Base-by-base conservation (phyloP, 371 early-diverging fungal species). In the Mortierella sp. region DNA sequence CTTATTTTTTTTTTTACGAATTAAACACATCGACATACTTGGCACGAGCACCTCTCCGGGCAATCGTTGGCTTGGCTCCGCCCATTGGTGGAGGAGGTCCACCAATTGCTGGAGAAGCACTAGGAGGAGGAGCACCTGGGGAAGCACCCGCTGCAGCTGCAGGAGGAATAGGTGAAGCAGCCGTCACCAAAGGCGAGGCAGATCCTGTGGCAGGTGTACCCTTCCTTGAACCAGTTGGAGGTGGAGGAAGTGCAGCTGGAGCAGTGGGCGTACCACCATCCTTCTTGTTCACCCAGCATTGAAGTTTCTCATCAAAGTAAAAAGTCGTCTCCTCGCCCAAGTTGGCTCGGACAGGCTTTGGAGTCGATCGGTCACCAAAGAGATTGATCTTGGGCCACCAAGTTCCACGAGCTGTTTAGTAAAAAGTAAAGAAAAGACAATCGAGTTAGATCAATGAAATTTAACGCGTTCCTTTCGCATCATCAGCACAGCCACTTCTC, bases 261-360 rank as follows among this genome's bases (percentile, higher is more conserved):
- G 76, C 65, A 12, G 53, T 26, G 21, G 53, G 21, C 1, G 53
- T 53, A 19, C 21, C 16, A 4, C 81, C 80, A 84, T 83, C 82
- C 26, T 37, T 37, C 37, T 37, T 37, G 72, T 85, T 84, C 21
- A 86, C 84, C 87, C 87, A 86, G 14, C 85, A 81, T 47, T 83
- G 73, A 59, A 83, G 85, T 30, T 85, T 86, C 21, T 88, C 87
- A 47, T 91, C 91, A 75, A 84, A 91, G 66, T 89, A 88, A 64
- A 91, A 91, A 16, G 84, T 62, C 43, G 81, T 88, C 59, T 87
- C 80, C 66, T 91, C 88, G 55, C 91, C 91, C 47, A 91, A 73
- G 57, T 91, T 89, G 14, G 91, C 91, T 72, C 82, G 84, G 43
- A 85, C 83, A 15, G 84, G 68, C 68, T 86, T 86, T 68, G 68